Evolutionary conservation across 164 flowering plant genomes (phyloP).

Genomic region (Taxillus chinensis): DNA sequence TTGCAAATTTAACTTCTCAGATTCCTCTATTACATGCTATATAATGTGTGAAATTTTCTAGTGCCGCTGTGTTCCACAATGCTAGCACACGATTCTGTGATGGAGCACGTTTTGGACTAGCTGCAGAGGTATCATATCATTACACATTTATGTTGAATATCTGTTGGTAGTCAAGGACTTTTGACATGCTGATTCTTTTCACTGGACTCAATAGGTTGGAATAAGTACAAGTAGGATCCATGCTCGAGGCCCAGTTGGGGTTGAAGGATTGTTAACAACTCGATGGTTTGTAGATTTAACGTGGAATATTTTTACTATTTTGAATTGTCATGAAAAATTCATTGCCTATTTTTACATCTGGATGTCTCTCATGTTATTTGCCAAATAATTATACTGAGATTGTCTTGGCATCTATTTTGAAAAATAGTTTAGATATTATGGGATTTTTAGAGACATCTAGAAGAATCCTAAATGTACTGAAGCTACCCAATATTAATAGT

Average conservation of each 20-base stretch:
- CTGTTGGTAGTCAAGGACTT: not conserved
- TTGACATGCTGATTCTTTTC: conserved; percentile 1
- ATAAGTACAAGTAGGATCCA: conserved; percentile 95
- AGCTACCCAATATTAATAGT: too few species aligned
- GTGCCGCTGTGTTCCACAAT: conserved; percentile 97
- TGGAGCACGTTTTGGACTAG: conserved; percentile 95
- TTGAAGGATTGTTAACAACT: conserved; percentile 89
- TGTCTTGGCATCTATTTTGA: too few species aligned
- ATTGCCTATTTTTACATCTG: too few species aligned
- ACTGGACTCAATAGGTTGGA: conserved; percentile 55
- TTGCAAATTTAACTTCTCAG: not conserved
- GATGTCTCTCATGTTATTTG: too few species aligned
- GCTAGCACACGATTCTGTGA: conserved; percentile 98
- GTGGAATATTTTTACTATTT: too few species aligned
- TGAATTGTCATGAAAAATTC: too few species aligned
- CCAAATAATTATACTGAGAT: too few species aligned
- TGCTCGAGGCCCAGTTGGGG: conserved; percentile 99
- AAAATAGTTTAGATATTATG: too few species aligned
- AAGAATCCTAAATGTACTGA: too few species aligned
- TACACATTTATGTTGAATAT: not conserved
- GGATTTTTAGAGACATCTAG: too few species aligned
- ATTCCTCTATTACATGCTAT: not conserved
- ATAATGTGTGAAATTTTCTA: conserved; percentile 18
- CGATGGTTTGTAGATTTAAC: conserved; percentile 48
- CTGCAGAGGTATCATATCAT: conserved; percentile 76